These are phyloP conservation scores for Flaveria sonorensis DNA, from an alignment of 129 eudicot species.

Conservation along the genomic window DNA sequence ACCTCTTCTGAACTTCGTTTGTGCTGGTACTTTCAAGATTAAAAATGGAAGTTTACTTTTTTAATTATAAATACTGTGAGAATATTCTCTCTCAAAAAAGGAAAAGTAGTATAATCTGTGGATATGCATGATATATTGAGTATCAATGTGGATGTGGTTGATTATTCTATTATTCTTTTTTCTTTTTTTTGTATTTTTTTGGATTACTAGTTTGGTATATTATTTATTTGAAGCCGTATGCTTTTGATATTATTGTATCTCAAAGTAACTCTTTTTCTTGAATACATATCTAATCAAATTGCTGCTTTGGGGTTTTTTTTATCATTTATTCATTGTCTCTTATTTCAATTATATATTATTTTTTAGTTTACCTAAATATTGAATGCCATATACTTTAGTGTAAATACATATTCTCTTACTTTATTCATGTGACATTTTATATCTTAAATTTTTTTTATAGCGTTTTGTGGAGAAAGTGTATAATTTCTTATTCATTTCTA, in stretches of 20 bases:
- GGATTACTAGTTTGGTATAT: background rate
- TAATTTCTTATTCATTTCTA: conserved; percentile 1
- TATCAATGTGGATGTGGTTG: background rate
- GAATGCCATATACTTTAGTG: background rate
- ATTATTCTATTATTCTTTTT: background rate
- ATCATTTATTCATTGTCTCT: background rate
- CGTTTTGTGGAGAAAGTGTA: conserved; percentile 23
- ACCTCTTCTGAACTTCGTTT: background rate
- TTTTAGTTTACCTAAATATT: background rate
- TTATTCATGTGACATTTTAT: background rate
- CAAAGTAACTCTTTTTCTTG: background rate
- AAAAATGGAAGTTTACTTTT: background rate
- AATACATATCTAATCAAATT: background rate
- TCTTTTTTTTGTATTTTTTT: background rate
- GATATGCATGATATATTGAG: background rate
- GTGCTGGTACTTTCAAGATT: background rate
- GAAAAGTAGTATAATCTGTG: background rate
- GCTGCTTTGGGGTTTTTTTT: background rate
- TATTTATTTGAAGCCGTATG: conserved; percentile 8
- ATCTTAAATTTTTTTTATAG: background rate
- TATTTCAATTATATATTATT: background rate
- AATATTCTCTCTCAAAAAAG: background rate
- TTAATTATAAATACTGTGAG: background rate
- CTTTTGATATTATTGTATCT: conserved; percentile 3
- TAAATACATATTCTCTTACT: background rate